Conservation (phyloP, 805 yeast species). For the Schwanniomyces vanrijiae region DNA sequence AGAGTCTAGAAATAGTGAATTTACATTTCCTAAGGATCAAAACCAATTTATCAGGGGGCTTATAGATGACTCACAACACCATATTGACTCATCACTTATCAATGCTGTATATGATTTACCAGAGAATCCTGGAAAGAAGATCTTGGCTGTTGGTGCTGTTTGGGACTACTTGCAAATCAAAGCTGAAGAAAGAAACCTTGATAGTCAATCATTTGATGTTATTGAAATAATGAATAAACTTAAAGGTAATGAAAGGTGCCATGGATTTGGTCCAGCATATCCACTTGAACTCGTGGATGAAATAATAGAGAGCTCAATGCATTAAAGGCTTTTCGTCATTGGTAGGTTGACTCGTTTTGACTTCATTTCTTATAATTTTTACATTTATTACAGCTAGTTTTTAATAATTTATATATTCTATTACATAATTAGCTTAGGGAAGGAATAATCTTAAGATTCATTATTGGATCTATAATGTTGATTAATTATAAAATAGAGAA, state of each 20-base stretch:
- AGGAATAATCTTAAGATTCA: background rate
- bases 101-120: conserved; percentile 36
- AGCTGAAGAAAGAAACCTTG: conserved; percentile 44
- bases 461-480: background rate
- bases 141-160: conserved; percentile 72
- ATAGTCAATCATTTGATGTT: conserved; percentile 53
- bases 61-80: conserved; percentile 24
- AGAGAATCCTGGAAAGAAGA: conserved; percentile 42
- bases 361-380: background rate
- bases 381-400: background rate
- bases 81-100: conserved; percentile 16
- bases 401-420: background rate
- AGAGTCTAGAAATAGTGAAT: conserved; percentile 12
- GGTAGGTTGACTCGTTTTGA: background rate
- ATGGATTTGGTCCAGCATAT: conserved; percentile 77
- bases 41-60: conserved; percentile 32
- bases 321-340: background rate
- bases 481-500: too few relatives aligned
- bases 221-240: conserved; percentile 56
- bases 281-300: conserved; percentile 44
- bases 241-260: conserved; percentile 72
- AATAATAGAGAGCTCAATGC: conserved; percentile 20
- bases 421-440: background rate
- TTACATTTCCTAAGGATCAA: conserved; percentile 35
- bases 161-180: conserved; percentile 72